Conservation (phyloP, 306 rosid species). For the Rosa lucieae region DNA sequence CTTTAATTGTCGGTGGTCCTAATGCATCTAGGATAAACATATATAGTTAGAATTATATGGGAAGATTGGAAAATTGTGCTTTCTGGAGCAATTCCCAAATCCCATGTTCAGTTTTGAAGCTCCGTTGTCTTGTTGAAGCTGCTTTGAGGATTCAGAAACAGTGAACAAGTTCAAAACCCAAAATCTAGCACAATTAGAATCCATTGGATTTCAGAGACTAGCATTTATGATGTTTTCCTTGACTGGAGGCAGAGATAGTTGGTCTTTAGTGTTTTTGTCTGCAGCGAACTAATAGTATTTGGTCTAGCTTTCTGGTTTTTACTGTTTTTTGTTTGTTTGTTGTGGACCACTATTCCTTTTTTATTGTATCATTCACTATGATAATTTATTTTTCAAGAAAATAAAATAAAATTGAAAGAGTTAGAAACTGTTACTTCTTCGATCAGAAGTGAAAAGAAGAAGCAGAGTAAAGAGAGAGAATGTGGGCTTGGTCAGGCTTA, state of each 20-base stretch:
- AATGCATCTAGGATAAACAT: neutral
- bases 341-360: neutral
- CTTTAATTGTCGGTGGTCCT: neutral
- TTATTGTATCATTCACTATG: neutral
- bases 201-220: neutral
- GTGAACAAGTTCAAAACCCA: neutral
- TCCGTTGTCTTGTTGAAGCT: neutral
- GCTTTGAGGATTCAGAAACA: neutral
- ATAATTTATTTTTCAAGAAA: neutral
- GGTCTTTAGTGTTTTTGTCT: neutral
- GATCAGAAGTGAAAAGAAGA: neutral
- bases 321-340: neutral
- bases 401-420: neutral
- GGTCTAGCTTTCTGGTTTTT: neutral
- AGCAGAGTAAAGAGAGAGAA: neutral
- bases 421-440: neutral
- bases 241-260: neutral
- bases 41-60: neutral
- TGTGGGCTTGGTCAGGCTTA: neutral
- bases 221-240: neutral
- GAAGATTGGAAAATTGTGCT: neutral
- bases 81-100: neutral
- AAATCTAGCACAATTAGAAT: neutral
- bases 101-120: neutral
- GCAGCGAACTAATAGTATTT: neutral